Percentiles rank a stretch among this genome's conserved stretches.
Conservation (phyloP, 1,284 basidiomycete genomes). For the Sanguinoderma infundibulare region DNA sequence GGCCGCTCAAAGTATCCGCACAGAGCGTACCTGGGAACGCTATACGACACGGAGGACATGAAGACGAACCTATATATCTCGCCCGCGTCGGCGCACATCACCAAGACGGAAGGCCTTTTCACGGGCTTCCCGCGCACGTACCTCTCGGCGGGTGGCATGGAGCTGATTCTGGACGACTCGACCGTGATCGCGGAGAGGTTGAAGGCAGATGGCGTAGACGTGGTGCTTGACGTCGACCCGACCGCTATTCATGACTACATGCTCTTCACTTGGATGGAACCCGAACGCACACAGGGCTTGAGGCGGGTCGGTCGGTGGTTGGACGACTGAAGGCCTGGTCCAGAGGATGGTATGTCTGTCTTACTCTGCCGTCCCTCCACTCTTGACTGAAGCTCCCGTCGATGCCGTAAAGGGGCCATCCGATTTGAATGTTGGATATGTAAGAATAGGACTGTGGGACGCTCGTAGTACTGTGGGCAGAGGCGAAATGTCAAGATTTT, state of each 20-base stretch:
- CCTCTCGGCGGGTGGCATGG: constrained; percentile 38
- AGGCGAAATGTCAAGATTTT: no score
- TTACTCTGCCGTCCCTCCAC: neutral
- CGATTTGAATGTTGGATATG: no score
- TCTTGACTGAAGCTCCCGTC: neutral
- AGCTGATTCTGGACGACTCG: constrained; percentile 37
- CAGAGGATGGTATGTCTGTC: neutral
- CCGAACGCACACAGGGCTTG: constrained; percentile 43
- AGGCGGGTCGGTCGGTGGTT: constrained; percentile 31
- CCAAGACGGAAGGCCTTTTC: constrained; percentile 34
- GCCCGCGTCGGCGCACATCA: constrained; percentile 39
- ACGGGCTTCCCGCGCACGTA: constrained; percentile 39
- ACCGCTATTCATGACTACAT: constrained; percentile 58
- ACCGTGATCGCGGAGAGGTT: constrained; percentile 32
- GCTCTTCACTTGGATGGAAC: constrained; percentile 56
- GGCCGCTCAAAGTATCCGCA: constrained; percentile 18
- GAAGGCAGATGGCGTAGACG: constrained; percentile 32
- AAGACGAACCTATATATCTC: constrained; percentile 28
- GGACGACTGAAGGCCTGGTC: constrained; percentile 1
- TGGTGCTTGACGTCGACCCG: constrained; percentile 31
- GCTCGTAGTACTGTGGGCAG: no score
- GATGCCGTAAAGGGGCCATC: neutral
- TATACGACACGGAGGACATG: constrained; percentile 26
- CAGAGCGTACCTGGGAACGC: constrained; percentile 26
- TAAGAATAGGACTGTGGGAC: no score